Evolutionary conservation across 768 basidiomycete genomes (phyloP).

Genomic region (Amanita inopinata): DNA sequence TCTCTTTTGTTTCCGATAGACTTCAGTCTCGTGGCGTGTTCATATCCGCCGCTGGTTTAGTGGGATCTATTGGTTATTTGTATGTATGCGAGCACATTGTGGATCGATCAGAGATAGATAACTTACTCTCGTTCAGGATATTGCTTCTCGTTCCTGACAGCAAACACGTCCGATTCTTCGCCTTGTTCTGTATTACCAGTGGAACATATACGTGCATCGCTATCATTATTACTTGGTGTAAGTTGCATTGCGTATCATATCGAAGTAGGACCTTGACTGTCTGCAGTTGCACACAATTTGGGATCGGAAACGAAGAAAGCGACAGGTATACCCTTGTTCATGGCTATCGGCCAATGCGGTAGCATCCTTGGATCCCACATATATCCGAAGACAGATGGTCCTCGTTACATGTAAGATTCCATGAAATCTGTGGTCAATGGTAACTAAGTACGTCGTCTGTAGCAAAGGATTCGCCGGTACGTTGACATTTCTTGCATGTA

Average conservation of each 20-base stretch:
- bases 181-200: conserved; percentile 66
- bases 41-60: conserved; percentile 31
- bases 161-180: conserved; percentile 62
- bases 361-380: conserved; percentile 70
- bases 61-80: conserved; percentile 58
- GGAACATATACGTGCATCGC: conserved; percentile 75
- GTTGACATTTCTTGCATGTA: conserved; percentile 12
- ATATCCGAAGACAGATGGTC: conserved; percentile 55
- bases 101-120: background rate
- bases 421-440: background rate
- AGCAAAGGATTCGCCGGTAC: conserved; percentile 53
- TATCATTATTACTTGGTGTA: conserved; percentile 70
- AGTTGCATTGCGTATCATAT: conserved; percentile 17
- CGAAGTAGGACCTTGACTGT: background rate
- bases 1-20: conserved; percentile 57
- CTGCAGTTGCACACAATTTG: conserved; percentile 57
- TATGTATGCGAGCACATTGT: conserved; percentile 14
- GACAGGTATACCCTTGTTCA: conserved; percentile 68
- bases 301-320: conserved; percentile 74
- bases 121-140: conserved; percentile 27
- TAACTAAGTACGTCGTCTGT: background rate
- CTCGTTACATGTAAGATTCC: conserved; percentile 48
- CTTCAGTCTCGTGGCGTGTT: conserved; percentile 49
- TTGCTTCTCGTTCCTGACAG: conserved; percentile 46
- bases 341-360: conserved; percentile 73